A percentile compares a stretch with the other conserved stretches of the same genome.
phyloP scores from a whole-genome alignment of 2,329 filamentous ascomycete genomes.

The Thielaviopsis euricoi region DNA sequence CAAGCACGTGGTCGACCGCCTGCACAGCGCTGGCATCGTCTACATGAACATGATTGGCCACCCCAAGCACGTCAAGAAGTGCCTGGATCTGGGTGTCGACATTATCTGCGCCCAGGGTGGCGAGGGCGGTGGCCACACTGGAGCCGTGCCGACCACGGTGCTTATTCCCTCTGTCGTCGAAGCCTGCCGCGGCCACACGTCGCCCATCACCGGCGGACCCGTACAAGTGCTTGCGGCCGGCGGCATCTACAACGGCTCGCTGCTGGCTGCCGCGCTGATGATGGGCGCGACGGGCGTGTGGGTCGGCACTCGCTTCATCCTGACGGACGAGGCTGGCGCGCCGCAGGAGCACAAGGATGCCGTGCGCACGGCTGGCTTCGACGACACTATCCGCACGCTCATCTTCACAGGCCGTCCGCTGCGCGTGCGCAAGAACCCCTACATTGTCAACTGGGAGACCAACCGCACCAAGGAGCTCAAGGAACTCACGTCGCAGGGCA shows the following conservation, averaged over 20 bases:
- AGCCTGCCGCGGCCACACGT: conserved; percentile 63
- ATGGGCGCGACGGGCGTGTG: conserved; percentile 86
- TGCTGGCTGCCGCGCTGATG: conserved; percentile 78
- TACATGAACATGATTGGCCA: conserved; percentile 99
- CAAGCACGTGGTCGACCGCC: conserved; percentile 70
- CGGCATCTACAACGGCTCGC: conserved; percentile 84
- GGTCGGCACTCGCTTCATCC: conserved; percentile 92
- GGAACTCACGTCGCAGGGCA: conserved; percentile 72
- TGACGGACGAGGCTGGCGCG: conserved; percentile 86
- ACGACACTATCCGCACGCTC: conserved; percentile 92
- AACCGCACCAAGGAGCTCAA: conserved; percentile 85
- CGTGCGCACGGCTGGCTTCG: conserved; percentile 76
- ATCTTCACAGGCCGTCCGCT: conserved; percentile 97
- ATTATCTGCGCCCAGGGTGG: conserved; percentile 98
- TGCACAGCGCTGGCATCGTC: conserved; percentile 73
- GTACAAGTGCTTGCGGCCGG: conserved; percentile 90
- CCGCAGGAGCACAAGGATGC: conserved; percentile 90
- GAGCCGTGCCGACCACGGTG: conserved; percentile 79
- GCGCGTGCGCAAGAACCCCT: conserved; percentile 82
- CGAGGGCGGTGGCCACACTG: conserved; percentile 92
- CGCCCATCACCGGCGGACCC: conserved; percentile 68
- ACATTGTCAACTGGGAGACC: conserved; percentile 92
- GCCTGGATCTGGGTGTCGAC: conserved; percentile 77
- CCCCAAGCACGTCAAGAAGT: conserved; percentile 97
- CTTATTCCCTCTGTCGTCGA: conserved; percentile 87